These are phyloP conservation scores for Cladosporium sphaerospermum DNA, from an alignment of 2,329 filamentous ascomycete genomes.

Conservation along the genomic window DNA sequence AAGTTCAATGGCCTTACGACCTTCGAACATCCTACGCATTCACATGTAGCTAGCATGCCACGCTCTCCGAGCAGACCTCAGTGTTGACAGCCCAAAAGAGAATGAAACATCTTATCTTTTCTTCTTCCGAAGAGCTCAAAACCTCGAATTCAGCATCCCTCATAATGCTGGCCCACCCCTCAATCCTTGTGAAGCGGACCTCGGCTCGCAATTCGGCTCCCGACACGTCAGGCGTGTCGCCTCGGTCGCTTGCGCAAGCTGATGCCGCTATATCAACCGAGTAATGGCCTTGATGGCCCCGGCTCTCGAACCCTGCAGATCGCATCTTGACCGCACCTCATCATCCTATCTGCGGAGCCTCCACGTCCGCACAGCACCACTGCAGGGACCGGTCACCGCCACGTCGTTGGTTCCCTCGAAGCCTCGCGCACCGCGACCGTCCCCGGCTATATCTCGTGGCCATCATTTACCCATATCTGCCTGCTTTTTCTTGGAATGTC, in stretches of 20 bases:
- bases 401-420: background rate
- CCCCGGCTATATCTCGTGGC: constrained; percentile 6
- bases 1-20: too few relatives aligned
- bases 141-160: too few relatives aligned
- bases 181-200: too few relatives aligned
- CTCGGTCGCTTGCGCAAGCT: background rate
- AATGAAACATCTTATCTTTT: too few relatives aligned
- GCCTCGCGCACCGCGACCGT: background rate
- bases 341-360: background rate
- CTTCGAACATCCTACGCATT: too few relatives aligned
- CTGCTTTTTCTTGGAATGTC: background rate
- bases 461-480: background rate
- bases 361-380: background rate
- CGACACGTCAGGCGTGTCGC: too few relatives aligned
- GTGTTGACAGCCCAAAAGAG: too few relatives aligned
- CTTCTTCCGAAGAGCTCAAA: too few relatives aligned
- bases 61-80: too few relatives aligned
- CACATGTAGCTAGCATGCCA: too few relatives aligned
- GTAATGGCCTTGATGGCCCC: background rate
- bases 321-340: background rate
- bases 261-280: background rate
- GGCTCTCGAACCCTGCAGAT: background rate
- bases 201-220: too few relatives aligned
- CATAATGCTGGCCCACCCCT: too few relatives aligned
- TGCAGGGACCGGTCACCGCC: background rate